These are phyloP conservation scores for Chamaecyparis obtusa DNA, from an alignment of 75 land plant genomes.

Conservation along the genomic window DNA sequence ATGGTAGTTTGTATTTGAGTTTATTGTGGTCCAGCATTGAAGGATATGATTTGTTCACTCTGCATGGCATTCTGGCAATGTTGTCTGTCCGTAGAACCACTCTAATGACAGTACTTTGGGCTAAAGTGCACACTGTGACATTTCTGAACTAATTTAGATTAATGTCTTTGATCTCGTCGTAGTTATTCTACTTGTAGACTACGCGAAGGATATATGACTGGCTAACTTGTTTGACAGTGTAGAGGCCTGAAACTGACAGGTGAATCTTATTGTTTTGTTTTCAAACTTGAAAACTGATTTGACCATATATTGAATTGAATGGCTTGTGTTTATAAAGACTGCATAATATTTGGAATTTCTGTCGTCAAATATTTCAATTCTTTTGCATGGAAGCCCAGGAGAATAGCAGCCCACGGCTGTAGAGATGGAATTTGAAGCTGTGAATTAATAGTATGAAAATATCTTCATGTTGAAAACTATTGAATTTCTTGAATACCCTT, in stretches of 20 bases:
- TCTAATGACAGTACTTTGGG: not conserved
- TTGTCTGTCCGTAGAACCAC: not conserved
- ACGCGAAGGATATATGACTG: not conserved
- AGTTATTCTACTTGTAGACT: not conserved
- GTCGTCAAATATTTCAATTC: not conserved
- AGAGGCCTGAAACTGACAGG: conserved; percentile 4
- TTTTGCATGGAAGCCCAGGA: not conserved
- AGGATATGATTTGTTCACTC: not conserved
- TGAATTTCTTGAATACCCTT: not conserved
- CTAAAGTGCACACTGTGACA: not conserved
- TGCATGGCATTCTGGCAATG: conserved; percentile 3
- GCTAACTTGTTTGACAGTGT: not conserved
- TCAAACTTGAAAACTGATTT: conserved; percentile 1
- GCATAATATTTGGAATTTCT: not conserved
- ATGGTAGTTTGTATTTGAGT: not conserved
- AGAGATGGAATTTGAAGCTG: conserved; percentile 1
- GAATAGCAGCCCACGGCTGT: not conserved
- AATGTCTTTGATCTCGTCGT: conserved; percentile 1
- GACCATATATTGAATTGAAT: conserved; percentile 9
- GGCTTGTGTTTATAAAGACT: not conserved
- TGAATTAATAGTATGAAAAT: not conserved
- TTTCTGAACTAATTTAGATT: not conserved
- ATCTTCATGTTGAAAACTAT: not conserved
- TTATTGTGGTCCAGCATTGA: conserved; percentile 8
- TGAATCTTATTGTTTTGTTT: not conserved